Base-by-base conservation (phyloP, 1,139 yeast genomes). In the Pichia sp. region DNA sequence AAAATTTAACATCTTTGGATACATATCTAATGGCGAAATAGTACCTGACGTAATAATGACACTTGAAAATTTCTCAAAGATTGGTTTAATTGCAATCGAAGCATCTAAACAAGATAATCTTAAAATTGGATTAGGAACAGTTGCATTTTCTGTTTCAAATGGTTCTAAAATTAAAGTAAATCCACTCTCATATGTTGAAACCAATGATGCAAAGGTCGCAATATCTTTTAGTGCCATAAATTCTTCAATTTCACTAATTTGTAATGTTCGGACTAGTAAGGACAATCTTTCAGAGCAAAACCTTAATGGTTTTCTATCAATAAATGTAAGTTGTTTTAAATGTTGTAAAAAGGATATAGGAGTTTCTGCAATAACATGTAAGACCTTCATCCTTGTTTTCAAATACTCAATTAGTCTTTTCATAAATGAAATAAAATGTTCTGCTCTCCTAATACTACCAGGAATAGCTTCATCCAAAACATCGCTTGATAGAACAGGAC, bases 21-120 rank as follows among this genome's bases (percentile, higher is more conserved):
- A 92, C 99, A 92, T 92, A 60, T 94, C 98, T 63, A 92, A 75
- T 1, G 99, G 99, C 0, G 98, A 92, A 39, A 92, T 90, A 12
- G 99, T 92, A 56, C 99, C 99, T 1, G 96, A 87, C 0, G 99
- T 92, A 51, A 92, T 92, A 50, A 92, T 84, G 12, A 92, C 96
- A 0, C 97, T 84, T n/a, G 87, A 81, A 60, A 92, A 92, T 51
- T 92, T 73, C 42, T 92, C 97, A 70, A 92, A 92, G 0, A 92
- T 92, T 0, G 99, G 98, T 61, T 89, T 92, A 54, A 92, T 92
- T 4, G 98, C 98, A 55, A 94, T 94, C 0, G 97, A 89, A 0
- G 98, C 98, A 67, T 92, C 99, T 42, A 94, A 70, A 68, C 99
- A 92, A 0, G 97, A 82, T 60, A 92, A 89, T 60, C 94, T 83